Conservation (phyloP, 371 early-diverging fungal genomes). For the Actinomortierella wolfii region DNA sequence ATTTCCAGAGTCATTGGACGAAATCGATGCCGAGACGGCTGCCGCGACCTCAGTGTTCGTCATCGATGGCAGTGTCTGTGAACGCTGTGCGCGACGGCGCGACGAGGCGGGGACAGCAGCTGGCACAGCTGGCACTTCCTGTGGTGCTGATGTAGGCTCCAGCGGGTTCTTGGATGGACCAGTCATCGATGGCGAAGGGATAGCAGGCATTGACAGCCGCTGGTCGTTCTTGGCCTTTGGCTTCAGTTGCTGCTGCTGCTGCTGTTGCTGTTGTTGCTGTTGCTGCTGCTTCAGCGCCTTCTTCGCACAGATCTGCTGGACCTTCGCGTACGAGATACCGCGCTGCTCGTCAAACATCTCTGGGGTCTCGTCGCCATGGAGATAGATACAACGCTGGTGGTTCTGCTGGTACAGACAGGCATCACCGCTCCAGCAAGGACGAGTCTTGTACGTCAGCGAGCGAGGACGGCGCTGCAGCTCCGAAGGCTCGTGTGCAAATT, state of each 20-base stretch:
- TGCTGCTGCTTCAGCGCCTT: slow-evolving; percentile 12
- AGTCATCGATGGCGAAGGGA: too few species aligned
- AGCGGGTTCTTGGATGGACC: too few species aligned
- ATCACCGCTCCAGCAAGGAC: slow-evolving; percentile 11
- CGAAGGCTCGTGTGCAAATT: slow-evolving; percentile 18
- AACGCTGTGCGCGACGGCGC: too few species aligned
- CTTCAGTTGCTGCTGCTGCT: not conserved
- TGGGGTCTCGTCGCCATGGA: slow-evolving; percentile 24
- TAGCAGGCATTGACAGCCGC: too few species aligned
- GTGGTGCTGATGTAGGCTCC: too few species aligned
- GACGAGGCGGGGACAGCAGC: too few species aligned
- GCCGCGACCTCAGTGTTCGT: too few species aligned
- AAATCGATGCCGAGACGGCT: too few species aligned
- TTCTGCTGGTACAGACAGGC: slow-evolving; percentile 21
- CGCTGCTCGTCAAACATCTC: slow-evolving; percentile 33
- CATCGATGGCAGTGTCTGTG: too few species aligned
- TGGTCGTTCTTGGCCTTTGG: too few species aligned
- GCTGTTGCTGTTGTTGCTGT: not conserved
- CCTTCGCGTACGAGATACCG: slow-evolving; percentile 14
- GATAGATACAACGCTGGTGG: slow-evolving; percentile 22
- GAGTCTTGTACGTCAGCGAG: slow-evolving; percentile 26
- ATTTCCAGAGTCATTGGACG: too few species aligned
- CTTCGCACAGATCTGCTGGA: slow-evolving; percentile 14
- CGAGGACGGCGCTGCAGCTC: slow-evolving; percentile 18
- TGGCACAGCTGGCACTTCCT: too few species aligned